Base-by-base conservation (phyloP, 805 yeast species). In the Ogataea populi-albae region DNA sequence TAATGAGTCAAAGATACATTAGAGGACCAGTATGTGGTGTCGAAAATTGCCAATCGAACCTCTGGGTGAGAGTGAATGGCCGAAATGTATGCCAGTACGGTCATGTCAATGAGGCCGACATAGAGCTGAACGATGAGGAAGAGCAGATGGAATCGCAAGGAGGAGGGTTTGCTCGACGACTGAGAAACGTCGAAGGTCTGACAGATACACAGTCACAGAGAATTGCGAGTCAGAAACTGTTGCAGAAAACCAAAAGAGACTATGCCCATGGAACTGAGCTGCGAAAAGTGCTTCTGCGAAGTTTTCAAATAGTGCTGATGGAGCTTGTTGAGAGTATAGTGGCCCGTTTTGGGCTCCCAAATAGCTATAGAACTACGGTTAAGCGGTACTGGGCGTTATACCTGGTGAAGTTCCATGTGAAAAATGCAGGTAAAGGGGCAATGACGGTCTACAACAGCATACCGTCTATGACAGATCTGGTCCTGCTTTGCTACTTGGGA, bases 21-120 rank as follows among this genome's bases (percentile, higher is more conserved):
- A 67, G 79, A 47, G 98, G 98, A 2, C 81, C 85, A 4, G 62
- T 81, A 4, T 91, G 98, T 69, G 97, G 97, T 1, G 79, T 80
- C 3, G 89, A 84, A 45, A 91, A 91, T 65, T 91, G 98, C 61
- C 77, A 84, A 4, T 84, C 96, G 1, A 64, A 78, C 24, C 71
- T 81, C 33, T 91, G 86, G 77, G 71, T 81, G 33, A 59, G 75
- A 20, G 64, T 77, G 3, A 86, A 84, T 50, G 98, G 98, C 17
- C 76, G 76, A 33, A 72, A 79, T 38, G 81, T 89, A 8, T 91
- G 98, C 57, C 91, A 85, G 50, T 82, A 75, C 52, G 98, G 98
- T 4, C 98, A 91, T 61, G 88, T 89, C 15, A 75, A 77, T 59
- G 91, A 81, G 45, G 88, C 89, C 23, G 83, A 80, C 43, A 54